Percentiles rank a stretch among this genome's conserved stretches.
Evolutionary conservation across 1,284 basidiomycete species (phyloP).

Genomic region (Microstroma glucosiphilum): DNA sequence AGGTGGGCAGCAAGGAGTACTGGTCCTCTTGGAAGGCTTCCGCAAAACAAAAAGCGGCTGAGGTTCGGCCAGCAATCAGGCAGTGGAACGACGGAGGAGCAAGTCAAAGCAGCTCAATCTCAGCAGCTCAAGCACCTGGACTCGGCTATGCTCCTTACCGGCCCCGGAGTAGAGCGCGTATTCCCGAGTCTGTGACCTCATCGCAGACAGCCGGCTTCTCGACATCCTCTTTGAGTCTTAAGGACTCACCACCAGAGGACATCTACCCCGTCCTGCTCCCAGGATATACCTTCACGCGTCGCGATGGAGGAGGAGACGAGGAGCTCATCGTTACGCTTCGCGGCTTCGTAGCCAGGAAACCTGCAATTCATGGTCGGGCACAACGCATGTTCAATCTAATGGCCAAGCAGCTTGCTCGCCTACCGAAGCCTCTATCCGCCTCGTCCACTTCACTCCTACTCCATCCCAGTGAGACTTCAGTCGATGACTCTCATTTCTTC

Average conservation of each 20-base stretch:
- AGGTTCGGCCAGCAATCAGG: too few species aligned
- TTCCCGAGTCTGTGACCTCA: too few species aligned
- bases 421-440: slow-evolving; percentile 7
- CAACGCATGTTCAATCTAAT: slow-evolving; percentile 13
- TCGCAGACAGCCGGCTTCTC: too few species aligned
- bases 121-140: too few species aligned
- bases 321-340: neutral
- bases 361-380: neutral
- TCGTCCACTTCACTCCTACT: slow-evolving; percentile 1
- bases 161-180: too few species aligned
- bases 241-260: neutral
- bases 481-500: slow-evolving; percentile 12
- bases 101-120: too few species aligned
- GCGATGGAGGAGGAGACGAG: slow-evolving; percentile 2
- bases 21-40: neutral
- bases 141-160: too few species aligned
- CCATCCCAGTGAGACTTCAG: slow-evolving; percentile 5
- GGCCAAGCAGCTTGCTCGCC: slow-evolving; percentile 12
- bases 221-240: too few species aligned
- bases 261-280: slow-evolving; percentile 10
- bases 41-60: too few species aligned
- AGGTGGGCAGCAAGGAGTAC: neutral
- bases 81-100: too few species aligned
- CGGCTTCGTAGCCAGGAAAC: slow-evolving; percentile 14
- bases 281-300: slow-evolving; percentile 1